Conservation (phyloP, 2,329 filamentous ascomycete species). For the Epichloe glyceriae region DNA sequence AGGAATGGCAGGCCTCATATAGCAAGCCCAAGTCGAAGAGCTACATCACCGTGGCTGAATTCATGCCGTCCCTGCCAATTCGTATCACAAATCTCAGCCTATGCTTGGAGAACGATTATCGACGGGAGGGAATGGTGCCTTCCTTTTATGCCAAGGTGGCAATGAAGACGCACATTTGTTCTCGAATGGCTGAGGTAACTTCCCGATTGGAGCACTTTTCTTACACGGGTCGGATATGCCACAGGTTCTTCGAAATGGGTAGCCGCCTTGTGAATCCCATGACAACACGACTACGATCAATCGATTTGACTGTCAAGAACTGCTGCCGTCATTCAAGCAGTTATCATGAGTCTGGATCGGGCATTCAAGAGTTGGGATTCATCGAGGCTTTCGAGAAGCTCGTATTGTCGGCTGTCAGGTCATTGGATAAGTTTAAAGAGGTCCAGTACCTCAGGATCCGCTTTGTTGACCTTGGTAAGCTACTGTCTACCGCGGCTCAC, state of each 20-base stretch:
- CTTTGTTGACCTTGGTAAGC: constrained; percentile 57
- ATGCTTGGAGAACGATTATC: constrained; percentile 59
- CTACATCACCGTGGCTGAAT: constrained; percentile 55
- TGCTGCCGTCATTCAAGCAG: constrained; percentile 46
- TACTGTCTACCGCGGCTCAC: no score
- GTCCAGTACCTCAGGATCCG: constrained; percentile 56
- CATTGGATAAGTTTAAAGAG: constrained; percentile 44
- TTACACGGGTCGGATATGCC: constrained; percentile 61
- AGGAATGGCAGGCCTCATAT: constrained; percentile 49
- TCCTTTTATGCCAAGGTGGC: constrained; percentile 48
- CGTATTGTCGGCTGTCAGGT: constrained; percentile 48
- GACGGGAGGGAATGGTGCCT: constrained; percentile 47
- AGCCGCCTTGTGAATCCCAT: constrained; percentile 35
- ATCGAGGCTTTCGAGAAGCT: constrained; percentile 59
- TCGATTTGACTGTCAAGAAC: constrained; percentile 63
- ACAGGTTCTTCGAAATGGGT: constrained; percentile 50
- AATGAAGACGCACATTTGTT: constrained; percentile 51
- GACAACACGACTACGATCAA: constrained; percentile 43
- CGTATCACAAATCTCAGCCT: constrained; percentile 52
- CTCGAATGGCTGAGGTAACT: constrained; percentile 45
- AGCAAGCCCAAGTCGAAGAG: constrained; percentile 63
- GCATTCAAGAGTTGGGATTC: constrained; percentile 59
- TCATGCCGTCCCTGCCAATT: constrained; percentile 43
- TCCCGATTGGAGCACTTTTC: constrained; percentile 53
- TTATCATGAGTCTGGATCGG: constrained; percentile 52